Evolutionary conservation across 1,139 yeast genomes (phyloP).

Genomic region (Pichia sp.): DNA sequence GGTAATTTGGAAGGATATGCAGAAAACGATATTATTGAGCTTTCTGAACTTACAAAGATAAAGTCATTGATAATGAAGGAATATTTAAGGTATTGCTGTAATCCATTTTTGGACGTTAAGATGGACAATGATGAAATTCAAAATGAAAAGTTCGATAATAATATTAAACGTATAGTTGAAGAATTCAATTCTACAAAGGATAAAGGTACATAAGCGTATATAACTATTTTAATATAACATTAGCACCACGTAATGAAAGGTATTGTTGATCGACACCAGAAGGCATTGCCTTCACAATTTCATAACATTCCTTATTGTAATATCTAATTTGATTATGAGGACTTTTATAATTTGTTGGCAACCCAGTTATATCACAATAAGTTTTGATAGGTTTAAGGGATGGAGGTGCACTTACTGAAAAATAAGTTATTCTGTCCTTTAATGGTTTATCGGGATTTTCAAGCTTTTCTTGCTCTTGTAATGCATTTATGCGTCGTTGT

Average conservation of each 20-base stretch:
- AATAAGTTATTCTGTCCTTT: constrained; percentile 49
- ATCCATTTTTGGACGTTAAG: constrained; percentile 43
- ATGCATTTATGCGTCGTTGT: constrained; percentile 47
- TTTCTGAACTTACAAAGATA: not conserved
- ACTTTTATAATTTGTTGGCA: constrained; percentile 68
- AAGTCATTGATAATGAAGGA: constrained; percentile 26
- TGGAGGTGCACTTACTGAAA: constrained; percentile 79
- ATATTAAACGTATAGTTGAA: constrained; percentile 33
- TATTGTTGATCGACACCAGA: constrained; percentile 94
- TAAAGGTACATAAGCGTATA: not conserved
- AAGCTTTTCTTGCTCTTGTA: constrained; percentile 23
- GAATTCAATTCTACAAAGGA: constrained; percentile 28
- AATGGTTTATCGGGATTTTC: constrained; percentile 16
- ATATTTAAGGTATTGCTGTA: constrained; percentile 47
- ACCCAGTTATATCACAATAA: constrained; percentile 92
- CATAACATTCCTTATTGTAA: constrained; percentile 79
- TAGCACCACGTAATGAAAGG: constrained; percentile 79
- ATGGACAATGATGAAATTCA: constrained; percentile 28
- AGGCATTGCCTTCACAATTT: constrained; percentile 69
- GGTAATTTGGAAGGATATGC: constrained; percentile 26
- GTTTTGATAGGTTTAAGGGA: constrained; percentile 72
- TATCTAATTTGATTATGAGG: constrained; percentile 75
- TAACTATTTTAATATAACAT: constrained; percentile 59
- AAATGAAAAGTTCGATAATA: constrained; percentile 36
- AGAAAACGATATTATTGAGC: constrained; percentile 33